These are phyloP conservation scores for Bisporella sp. DNA, from an alignment of 2,329 filamentous ascomycete genomes.

Conservation along the genomic window DNA sequence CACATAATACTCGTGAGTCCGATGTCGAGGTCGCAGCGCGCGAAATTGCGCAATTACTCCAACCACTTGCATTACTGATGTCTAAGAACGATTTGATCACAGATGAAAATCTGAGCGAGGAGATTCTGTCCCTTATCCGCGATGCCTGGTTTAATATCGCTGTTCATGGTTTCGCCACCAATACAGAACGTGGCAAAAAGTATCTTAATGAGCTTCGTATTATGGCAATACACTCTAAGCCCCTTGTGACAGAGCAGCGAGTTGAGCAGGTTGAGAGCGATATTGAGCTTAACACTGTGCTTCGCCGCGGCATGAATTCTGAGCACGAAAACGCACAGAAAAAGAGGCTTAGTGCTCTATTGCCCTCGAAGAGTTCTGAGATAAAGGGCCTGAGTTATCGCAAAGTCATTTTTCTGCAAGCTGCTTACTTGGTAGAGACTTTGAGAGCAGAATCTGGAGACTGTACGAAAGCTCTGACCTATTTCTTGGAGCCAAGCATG, in stretches of 20 bases:
- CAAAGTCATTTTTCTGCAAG: slow-evolving; percentile 86
- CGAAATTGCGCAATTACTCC: slow-evolving; percentile 82
- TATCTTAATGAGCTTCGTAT: slow-evolving; percentile 72
- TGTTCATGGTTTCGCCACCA: slow-evolving; percentile 79
- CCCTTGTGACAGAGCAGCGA: slow-evolving; percentile 80
- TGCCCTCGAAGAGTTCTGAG: slow-evolving; percentile 71
- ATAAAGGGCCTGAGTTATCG: slow-evolving; percentile 80
- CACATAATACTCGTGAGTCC: slow-evolving; percentile 64
- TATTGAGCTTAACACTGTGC: slow-evolving; percentile 89
- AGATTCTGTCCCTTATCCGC: slow-evolving; percentile 66
- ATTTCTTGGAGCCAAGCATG: slow-evolving; percentile 91
- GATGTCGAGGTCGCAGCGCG: slow-evolving; percentile 77
- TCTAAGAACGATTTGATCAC: slow-evolving; percentile 53
- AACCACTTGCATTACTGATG: slow-evolving; percentile 81
- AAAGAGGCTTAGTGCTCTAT: slow-evolving; percentile 62
- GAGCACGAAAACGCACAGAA: slow-evolving; percentile 77
- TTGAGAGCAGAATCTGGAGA: slow-evolving; percentile 81
- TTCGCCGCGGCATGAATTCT: slow-evolving; percentile 77
- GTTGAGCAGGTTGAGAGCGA: slow-evolving; percentile 91
- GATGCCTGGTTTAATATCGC: slow-evolving; percentile 99
- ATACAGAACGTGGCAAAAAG: slow-evolving; percentile 65
- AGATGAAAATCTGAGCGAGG: slow-evolving; percentile 48
- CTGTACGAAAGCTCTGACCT: slow-evolving; percentile 81
- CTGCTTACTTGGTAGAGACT: slow-evolving; percentile 82
- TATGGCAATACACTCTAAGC: slow-evolving; percentile 80